phyloP scores from a whole-genome alignment of 768 basidiomycete species.

The Tricholoma saponaceum region DNA sequence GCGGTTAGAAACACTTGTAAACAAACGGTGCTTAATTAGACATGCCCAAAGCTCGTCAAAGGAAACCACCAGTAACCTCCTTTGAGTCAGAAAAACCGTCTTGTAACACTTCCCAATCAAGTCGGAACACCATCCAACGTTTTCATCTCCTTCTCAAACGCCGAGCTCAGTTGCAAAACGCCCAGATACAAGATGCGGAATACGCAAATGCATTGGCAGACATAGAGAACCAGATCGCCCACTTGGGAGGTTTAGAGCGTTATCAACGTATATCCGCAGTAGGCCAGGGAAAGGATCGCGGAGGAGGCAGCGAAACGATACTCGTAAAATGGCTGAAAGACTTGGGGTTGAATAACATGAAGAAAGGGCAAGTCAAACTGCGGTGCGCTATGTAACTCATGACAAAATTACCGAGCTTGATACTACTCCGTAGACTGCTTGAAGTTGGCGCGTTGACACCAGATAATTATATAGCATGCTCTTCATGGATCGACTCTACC shows the following conservation, averaged over 20 bases:
- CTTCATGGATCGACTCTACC: conserved; percentile 66
- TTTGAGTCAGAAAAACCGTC: conserved; percentile 13
- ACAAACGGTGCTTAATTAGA: not conserved
- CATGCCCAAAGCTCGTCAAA: conserved; percentile 36
- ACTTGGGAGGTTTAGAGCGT: conserved; percentile 70
- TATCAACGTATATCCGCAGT: conserved; percentile 84
- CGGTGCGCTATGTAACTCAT: conserved; percentile 25
- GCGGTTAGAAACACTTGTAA: not conserved
- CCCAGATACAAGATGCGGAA: conserved; percentile 11
- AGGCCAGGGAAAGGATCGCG: conserved; percentile 78
- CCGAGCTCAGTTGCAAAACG: conserved; percentile 46
- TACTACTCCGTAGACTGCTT: conserved; percentile 53
- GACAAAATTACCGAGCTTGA: not conserved
- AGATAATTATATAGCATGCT: conserved; percentile 68
- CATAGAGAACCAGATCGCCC: conserved; percentile 59
- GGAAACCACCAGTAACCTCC: conserved; percentile 17
- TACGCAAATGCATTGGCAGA: conserved; percentile 36
- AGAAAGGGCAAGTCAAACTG: conserved; percentile 15
- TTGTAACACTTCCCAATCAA: conserved; percentile 55
- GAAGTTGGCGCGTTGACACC: conserved; percentile 88
- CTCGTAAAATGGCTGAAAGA: conserved; percentile 74
- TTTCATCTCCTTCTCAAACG: conserved; percentile 81
- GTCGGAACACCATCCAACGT: conserved; percentile 68
- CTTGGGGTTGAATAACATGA: conserved; percentile 28
- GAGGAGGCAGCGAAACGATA: conserved; percentile 85